These are phyloP conservation scores for Podospora pseudocomata DNA, from an alignment of 495 filamentous ascomycete genomes.

Conservation along the genomic window DNA sequence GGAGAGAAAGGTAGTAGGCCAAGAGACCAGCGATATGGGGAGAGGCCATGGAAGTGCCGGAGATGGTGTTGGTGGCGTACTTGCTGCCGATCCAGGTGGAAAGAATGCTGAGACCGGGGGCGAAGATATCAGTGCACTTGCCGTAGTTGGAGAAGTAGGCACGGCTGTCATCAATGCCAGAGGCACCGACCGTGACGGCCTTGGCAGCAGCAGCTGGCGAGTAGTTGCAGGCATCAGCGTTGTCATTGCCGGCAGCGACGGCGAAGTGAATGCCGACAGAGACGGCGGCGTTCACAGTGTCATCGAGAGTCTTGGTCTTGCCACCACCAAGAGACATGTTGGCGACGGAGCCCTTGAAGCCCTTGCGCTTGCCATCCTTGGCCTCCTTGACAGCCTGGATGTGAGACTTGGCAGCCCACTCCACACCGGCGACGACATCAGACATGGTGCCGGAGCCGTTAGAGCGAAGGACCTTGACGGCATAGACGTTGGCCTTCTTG, in stretches of 20 bases:
- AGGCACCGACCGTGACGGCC: conserved; percentile 95
- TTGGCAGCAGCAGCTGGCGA: conserved; percentile 93
- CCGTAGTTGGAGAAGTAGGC: conserved; percentile 99
- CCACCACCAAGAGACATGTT: conserved; percentile 99
- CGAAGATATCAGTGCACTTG: conserved; percentile 99
- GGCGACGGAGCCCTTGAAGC: conserved; percentile 97
- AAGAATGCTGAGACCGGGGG: conserved; percentile 91
- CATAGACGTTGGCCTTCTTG: conserved; percentile 95
- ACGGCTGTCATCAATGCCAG: conserved; percentile 87
- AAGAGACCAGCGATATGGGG: conserved; percentile 95
- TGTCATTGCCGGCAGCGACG: conserved; percentile 97
- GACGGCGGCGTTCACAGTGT: conserved; percentile 91
- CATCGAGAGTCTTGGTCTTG: conserved; percentile 84
- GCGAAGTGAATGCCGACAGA: conserved; percentile 90
- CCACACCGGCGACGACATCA: conserved; percentile 96
- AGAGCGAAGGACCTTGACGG: conserved; percentile 96
- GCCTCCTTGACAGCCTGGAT: conserved; percentile 66
- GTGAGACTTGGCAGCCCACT: conserved; percentile 85
- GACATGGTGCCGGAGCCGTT: conserved; percentile 98
- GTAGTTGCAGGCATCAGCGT: conserved; percentile 98
- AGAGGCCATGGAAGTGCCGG: conserved; percentile 98
- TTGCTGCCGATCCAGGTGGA: conserved; percentile 98
- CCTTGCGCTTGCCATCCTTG: conserved; percentile 81
- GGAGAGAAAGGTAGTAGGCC: conserved; percentile 96
- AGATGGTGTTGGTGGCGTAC: conserved; percentile 94